Evolutionary conservation across 306 rosid genomes (phyloP).

Genomic region (Medicago truncatula): MtrunA17r5.0-ANR NC_053044.1:35656501-35657000

Average conservation of each 20-base stretch:
- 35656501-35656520: no score
- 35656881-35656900: not conserved
- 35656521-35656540: no score
- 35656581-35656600: no score
- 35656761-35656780: not conserved
- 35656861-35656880: not conserved
- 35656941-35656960: not conserved
- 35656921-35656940: not conserved
- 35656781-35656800: not conserved
- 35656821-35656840: not conserved
- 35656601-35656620: not conserved
- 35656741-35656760: not conserved
- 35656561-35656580: no score
- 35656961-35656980: not conserved
- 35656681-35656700: not conserved
- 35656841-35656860: not conserved
- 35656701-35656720: not conserved
- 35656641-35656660: conserved; percentile 2
- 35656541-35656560: no score
- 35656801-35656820: not conserved
- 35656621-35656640: not conserved
- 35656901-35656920: not conserved
- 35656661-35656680: not conserved
- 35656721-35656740: not conserved
- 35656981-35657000: not conserved